Evolutionary conservation across 441 rosid species (phyloP).

Genomic region (Eruca vesicaria): DNA sequence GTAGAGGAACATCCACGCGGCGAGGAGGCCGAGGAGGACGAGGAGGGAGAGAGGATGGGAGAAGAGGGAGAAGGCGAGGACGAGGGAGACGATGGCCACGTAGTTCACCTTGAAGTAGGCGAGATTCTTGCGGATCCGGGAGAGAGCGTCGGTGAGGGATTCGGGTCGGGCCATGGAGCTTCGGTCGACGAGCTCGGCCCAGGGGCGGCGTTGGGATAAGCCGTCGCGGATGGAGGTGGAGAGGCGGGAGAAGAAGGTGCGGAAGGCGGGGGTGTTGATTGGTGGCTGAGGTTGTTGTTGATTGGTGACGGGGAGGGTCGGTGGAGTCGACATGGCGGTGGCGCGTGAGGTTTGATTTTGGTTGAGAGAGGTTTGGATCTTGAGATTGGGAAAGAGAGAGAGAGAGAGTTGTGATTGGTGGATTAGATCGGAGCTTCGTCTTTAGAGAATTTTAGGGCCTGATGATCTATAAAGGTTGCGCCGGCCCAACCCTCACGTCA

Average conservation of each 20-base stretch:
- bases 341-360: slow-evolving; percentile 26
- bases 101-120: slow-evolving; percentile 70
- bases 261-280: slow-evolving; percentile 61
- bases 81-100: slow-evolving; percentile 44
- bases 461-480: slow-evolving; percentile 1
- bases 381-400: neutral
- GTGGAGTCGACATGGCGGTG: slow-evolving; percentile 47
- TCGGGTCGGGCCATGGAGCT: slow-evolving; percentile 57
- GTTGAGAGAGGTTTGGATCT: slow-evolving; percentile 10
- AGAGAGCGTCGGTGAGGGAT: slow-evolving; percentile 53
- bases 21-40: slow-evolving; percentile 51
- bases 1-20: slow-evolving; percentile 64
- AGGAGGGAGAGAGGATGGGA: slow-evolving; percentile 69
- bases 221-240: slow-evolving; percentile 54
- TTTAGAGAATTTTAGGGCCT: slow-evolving; percentile 18
- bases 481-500: slow-evolving; percentile 19
- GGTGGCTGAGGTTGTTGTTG: slow-evolving; percentile 56
- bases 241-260: slow-evolving; percentile 58
- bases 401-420: neutral
- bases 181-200: slow-evolving; percentile 66
- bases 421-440: slow-evolving; percentile 2
- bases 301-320: slow-evolving; percentile 51
- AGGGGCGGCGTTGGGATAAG: slow-evolving; percentile 71
- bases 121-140: slow-evolving; percentile 63
- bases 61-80: slow-evolving; percentile 64